Evolutionary conservation across 1,284 basidiomycete genomes (phyloP).

Genomic region (Binderoboletus segoi): DNA sequence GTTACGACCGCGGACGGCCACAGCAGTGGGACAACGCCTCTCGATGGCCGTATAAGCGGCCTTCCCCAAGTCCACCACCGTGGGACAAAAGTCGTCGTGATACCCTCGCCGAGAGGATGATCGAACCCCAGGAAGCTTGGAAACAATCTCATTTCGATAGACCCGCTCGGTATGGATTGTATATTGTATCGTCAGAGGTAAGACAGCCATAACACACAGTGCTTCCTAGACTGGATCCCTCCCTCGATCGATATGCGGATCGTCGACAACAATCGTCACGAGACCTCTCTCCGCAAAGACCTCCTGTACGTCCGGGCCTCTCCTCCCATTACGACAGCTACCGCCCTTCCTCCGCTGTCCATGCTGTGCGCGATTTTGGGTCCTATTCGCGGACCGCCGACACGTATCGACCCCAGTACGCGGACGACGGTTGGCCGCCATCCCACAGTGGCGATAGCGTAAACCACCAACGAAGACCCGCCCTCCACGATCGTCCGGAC

Average conservation of each 20-base stretch:
- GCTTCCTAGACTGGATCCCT: conserved; percentile 27
- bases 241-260: conserved; percentile 32
- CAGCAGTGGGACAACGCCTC: conserved; percentile 35
- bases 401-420: conserved; percentile 44
- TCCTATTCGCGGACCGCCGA: conserved; percentile 38
- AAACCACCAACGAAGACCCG: conserved; percentile 17
- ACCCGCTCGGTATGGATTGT: conserved; percentile 31
- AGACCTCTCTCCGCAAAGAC: conserved; percentile 40
- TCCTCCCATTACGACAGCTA: conserved; percentile 44
- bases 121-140: conserved; percentile 73
- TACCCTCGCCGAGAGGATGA: conserved; percentile 55
- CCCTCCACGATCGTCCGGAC: conserved; percentile 27
- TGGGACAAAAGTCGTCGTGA: conserved; percentile 42
- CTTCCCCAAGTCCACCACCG: conserved; percentile 38
- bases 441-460: conserved; percentile 22
- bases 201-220: conserved; percentile 19
- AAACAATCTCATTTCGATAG: conserved; percentile 54
- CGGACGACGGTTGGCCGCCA: conserved; percentile 28
- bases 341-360: conserved; percentile 38
- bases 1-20: conserved; percentile 42
- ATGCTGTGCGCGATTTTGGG: conserved; percentile 35
- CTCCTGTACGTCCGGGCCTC: conserved; percentile 30
- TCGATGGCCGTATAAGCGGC: conserved; percentile 34
- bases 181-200: conserved; percentile 26
- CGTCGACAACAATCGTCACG: conserved; percentile 35